Evolutionary conservation across 1,139 yeast genomes (phyloP).

Genomic region (Candida glucosophila): DNA sequence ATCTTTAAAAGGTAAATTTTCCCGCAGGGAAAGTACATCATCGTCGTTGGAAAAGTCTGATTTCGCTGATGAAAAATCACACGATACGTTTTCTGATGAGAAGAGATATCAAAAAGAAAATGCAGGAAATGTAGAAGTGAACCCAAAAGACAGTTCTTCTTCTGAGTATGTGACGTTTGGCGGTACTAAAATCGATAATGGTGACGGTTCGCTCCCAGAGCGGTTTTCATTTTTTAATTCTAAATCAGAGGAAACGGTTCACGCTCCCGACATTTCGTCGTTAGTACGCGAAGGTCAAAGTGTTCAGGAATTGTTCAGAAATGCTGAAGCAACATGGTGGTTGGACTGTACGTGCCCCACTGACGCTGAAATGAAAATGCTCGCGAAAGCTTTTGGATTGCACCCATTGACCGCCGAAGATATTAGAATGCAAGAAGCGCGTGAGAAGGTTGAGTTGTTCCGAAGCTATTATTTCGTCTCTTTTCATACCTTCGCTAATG

Average conservation of each 20-base stretch:
- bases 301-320: slow-evolving; percentile 55
- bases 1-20: slow-evolving; percentile 1
- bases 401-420: slow-evolving; percentile 83
- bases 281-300: slow-evolving; percentile 58
- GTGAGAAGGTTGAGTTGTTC: slow-evolving; percentile 77
- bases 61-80: slow-evolving; percentile 8
- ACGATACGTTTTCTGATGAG: slow-evolving; percentile 4
- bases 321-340: slow-evolving; percentile 69
- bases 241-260: slow-evolving; percentile 78
- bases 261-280: slow-evolving; percentile 79
- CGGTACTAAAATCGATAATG: slow-evolving; percentile 23
- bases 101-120: too few relatives aligned
- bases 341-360: slow-evolving; percentile 64
- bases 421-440: slow-evolving; percentile 76
- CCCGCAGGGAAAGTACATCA: slow-evolving; percentile 6
- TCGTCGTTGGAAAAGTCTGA: slow-evolving; percentile 21
- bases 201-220: slow-evolving; percentile 37
- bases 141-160: slow-evolving; percentile 7
- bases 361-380: slow-evolving; percentile 57
- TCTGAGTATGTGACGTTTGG: slow-evolving; percentile 27
- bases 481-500: slow-evolving; percentile 76
- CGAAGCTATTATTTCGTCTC: slow-evolving; percentile 70
- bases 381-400: slow-evolving; percentile 65
- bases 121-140: too few relatives aligned
- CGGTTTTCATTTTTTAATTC: slow-evolving; percentile 79